Evolutionary conservation across 805 yeast species (phyloP).

Genomic region (Sugiyamaella floridensis): DNA sequence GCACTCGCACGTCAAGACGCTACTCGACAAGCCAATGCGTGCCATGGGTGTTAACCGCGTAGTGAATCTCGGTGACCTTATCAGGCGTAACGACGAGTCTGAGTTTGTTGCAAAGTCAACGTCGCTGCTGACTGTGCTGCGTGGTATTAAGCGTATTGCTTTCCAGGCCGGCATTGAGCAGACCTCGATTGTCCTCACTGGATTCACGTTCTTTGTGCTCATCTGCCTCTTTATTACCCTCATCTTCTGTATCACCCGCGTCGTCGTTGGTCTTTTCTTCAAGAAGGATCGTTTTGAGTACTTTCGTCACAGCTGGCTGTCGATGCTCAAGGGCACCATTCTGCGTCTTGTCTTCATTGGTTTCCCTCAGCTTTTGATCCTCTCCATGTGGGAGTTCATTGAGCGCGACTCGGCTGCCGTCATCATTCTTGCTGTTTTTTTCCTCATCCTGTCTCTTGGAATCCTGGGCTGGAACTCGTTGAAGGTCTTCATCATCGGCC

Average conservation of each 20-base stretch:
- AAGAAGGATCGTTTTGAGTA: conserved; percentile 35
- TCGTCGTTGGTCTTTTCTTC: conserved; percentile 30
- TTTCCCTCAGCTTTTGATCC: conserved; percentile 68
- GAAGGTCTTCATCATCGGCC: conserved; percentile 60
- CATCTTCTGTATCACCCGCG: conserved; percentile 49
- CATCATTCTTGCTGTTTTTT: conserved; percentile 68
- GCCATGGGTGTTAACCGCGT: background rate
- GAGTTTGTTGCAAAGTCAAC: conserved; percentile 17
- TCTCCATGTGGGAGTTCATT: conserved; percentile 84
- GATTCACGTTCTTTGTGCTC: conserved; percentile 76
- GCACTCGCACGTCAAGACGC: background rate
- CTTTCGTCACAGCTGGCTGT: conserved; percentile 50
- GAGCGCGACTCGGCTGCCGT: conserved; percentile 82
- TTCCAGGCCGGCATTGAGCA: conserved; percentile 70
- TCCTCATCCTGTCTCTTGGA: conserved; percentile 54
- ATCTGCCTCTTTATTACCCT: conserved; percentile 68
- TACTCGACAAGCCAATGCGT: background rate
- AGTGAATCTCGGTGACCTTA: background rate
- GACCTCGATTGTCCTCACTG: conserved; percentile 77
- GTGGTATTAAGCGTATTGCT: conserved; percentile 86
- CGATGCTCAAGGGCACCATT: conserved; percentile 68
- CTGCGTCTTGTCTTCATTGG: conserved; percentile 78
- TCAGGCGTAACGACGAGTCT: conserved; percentile 7
- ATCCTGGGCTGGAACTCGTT: conserved; percentile 59
- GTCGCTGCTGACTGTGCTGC: conserved; percentile 49